A percentile compares a stretch with the other conserved stretches of the same genome.
phyloP scores from a whole-genome alignment of 495 filamentous ascomycete species.

The Neurospora africana region DNA sequence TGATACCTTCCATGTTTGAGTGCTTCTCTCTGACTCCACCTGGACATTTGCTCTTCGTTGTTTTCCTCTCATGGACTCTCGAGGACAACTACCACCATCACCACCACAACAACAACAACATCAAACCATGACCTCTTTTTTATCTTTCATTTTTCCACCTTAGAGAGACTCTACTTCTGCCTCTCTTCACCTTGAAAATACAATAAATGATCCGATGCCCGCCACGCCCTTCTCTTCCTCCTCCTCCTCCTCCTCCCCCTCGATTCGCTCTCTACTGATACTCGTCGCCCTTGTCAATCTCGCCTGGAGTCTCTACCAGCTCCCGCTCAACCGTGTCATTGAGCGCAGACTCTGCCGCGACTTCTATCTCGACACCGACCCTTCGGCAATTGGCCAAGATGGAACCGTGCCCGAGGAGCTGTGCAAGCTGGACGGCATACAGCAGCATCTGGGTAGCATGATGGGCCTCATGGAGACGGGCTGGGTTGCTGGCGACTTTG shows the following conservation, averaged over 20 bases:
- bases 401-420: conserved; percentile 31
- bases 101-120: background rate
- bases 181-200: background rate
- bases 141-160: background rate
- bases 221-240: background rate
- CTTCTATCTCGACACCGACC: conserved; percentile 30
- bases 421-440: conserved; percentile 37
- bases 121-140: background rate
- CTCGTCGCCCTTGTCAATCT: conserved; percentile 35
- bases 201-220: background rate
- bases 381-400: conserved; percentile 20
- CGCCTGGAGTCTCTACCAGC: conserved; percentile 32
- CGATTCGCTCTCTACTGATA: conserved; percentile 23
- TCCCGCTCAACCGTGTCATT: conserved; percentile 38
- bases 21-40: background rate
- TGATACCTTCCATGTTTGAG: background rate
- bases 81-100: background rate
- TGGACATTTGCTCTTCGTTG: background rate
- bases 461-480: conserved; percentile 32
- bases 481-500: conserved; percentile 37
- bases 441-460: conserved; percentile 33
- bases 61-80: background rate
- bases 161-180: background rate
- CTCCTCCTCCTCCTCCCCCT: background rate
- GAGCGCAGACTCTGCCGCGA: conserved; percentile 37